Base-by-base conservation (phyloP, 2,329 filamentous ascomycete genomes). In the Diplodia scrobiculata region DNA sequence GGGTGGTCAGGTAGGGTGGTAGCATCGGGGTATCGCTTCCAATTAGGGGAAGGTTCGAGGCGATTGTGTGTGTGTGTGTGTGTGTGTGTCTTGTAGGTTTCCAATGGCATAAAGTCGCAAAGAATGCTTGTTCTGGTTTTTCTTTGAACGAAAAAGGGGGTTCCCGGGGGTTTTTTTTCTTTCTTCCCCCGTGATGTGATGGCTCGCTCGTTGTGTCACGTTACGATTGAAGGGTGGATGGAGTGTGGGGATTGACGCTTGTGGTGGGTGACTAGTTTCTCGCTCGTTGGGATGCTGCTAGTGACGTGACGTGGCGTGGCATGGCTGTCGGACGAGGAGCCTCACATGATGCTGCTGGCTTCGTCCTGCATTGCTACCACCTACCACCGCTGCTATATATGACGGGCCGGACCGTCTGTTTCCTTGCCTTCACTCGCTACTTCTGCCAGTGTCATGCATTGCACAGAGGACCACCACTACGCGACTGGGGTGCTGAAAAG, bases 101-200 rank as follows among this genome's bases (percentile, higher is more conserved):
- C 38, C 19, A n/a, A 45, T 45, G 38, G 25, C 19, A 25, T 14
- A 11, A 5, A 51, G 19, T 17, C 14, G n/a, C 14, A 14, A 53
- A 32, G 51, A 53, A 53, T 53, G 51, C n/a, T 53, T 25, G 27
- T 51, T 25, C 48, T 25, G 48, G 10, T 36, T 45, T n/a, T 45
- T 14, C 17, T 13, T 10, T 45, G 41, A 51, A 29, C 5, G 48
- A 51, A 51, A 17, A 25, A 25, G 3, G 25, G 21, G 27, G n/a
- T 53, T 32, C 27, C 25, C 27, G 51, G 51, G 17, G 19, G n/a
- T 19, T 25, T 25, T 25, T 25, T 25, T 25, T 25, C 25, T 25
- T 25, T 25, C 25, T 25, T 25, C 2, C 25, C 25, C 25, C 13
- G 27, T 25, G 48, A 29, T 27, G 34, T 11, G 7, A 36, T 36